A percentile compares a stretch with the other conserved stretches of the same genome.
Evolutionary conservation across 345 rosid genomes (phyloP).

Genomic region (Acer saccharum): DNA sequence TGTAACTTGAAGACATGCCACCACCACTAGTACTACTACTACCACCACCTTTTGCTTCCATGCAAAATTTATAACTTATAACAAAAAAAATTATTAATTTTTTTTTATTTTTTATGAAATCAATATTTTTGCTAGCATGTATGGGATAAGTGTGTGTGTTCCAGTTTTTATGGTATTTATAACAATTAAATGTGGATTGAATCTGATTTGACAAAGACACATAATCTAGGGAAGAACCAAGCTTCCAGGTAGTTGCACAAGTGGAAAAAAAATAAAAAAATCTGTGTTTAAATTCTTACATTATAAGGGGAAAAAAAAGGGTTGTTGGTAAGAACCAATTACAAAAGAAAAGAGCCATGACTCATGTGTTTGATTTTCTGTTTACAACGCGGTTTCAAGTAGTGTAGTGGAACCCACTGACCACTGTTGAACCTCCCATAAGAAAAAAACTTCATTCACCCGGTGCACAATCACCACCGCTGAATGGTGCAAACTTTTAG

Average conservation of each 20-base stretch:
- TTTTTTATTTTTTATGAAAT: too few relatives aligned
- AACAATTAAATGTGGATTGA: background rate
- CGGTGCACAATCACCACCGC: too few relatives aligned
- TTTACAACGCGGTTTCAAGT: background rate
- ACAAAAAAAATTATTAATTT: too few relatives aligned
- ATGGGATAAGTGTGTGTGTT: background rate
- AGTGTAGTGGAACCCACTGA: too few relatives aligned
- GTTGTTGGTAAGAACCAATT: background rate
- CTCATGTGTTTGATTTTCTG: background rate
- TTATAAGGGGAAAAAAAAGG: background rate
- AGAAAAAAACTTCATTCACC: too few relatives aligned
- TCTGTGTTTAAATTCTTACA: background rate
- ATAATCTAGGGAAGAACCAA: background rate
- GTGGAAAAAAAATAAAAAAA: background rate
- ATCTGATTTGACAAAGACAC: background rate
- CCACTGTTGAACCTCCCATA: too few relatives aligned
- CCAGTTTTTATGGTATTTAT: background rate
- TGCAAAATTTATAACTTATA: background rate
- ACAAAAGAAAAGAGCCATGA: background rate
- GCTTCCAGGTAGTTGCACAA: background rate
- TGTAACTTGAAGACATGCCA: conserved; percentile 33
- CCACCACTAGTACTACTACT: background rate
- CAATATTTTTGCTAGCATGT: too few relatives aligned
- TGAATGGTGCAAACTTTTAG: too few relatives aligned
- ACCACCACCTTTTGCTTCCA: background rate